Evolutionary conservation across 2,329 filamentous ascomycete species (phyloP).

Genomic region (Penicillium sp.): DNA sequence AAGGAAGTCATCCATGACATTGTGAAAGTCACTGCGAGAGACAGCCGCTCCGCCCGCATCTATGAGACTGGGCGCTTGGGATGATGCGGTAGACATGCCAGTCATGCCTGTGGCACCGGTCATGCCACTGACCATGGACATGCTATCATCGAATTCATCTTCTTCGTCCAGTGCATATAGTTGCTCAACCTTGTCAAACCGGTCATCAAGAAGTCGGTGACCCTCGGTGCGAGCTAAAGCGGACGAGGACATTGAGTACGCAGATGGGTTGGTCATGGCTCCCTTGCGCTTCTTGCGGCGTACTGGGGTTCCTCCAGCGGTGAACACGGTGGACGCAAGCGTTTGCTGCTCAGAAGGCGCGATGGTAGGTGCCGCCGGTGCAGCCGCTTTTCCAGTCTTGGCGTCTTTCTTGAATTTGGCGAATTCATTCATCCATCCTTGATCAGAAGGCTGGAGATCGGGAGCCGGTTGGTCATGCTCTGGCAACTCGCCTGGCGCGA

Average conservation of each 20-base stretch:
- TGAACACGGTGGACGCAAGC: slow-evolving; percentile 43
- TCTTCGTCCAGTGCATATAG: slow-evolving; percentile 62
- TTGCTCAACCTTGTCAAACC: slow-evolving; percentile 88
- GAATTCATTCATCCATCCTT: slow-evolving; percentile 88
- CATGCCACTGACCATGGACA: slow-evolving; percentile 47
- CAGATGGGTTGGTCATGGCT: slow-evolving; percentile 77
- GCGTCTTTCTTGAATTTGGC: slow-evolving; percentile 84
- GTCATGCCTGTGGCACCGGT: slow-evolving; percentile 55
- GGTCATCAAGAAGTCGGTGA: slow-evolving; percentile 73
- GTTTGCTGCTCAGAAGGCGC: slow-evolving; percentile 40
- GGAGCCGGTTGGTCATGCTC: slow-evolving; percentile 36
- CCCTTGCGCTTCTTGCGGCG: slow-evolving; percentile 92
- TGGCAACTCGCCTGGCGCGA: slow-evolving; percentile 31
- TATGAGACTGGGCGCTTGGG: slow-evolving; percentile 55
- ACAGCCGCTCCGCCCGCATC: slow-evolving; percentile 40
- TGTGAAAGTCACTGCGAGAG: slow-evolving; percentile 73
- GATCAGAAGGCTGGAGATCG: slow-evolving; percentile 56
- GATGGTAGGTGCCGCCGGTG: slow-evolving; percentile 32
- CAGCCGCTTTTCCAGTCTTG: slow-evolving; percentile 41
- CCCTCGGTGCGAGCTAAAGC: slow-evolving; percentile 83
- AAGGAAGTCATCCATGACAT: slow-evolving; percentile 89
- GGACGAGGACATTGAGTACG: slow-evolving; percentile 88
- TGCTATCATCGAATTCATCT: slow-evolving; percentile 48
- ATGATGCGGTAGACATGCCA: slow-evolving; percentile 46
- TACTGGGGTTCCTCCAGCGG: slow-evolving; percentile 58